Evolutionary conservation across 768 basidiomycete genomes (phyloP).

Genomic region (Naganishia vaughanmartiniae): DNA sequence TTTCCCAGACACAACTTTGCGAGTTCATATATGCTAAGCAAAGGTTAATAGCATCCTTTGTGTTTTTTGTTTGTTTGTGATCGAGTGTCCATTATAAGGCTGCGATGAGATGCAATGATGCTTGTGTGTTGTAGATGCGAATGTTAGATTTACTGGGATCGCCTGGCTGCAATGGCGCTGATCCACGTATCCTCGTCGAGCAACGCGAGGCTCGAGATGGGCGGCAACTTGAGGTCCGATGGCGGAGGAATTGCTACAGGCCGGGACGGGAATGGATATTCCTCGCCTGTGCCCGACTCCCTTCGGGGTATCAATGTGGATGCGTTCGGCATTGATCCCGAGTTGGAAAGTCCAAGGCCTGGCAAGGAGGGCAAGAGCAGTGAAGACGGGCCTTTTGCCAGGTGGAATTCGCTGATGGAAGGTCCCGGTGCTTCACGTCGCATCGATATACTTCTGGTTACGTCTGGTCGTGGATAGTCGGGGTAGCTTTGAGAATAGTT

Average conservation of each 20-base stretch:
- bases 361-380: constrained; percentile 6
- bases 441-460: constrained; percentile 6
- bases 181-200: background rate
- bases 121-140: background rate
- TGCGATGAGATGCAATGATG: background rate
- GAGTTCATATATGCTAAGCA: background rate
- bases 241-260: background rate
- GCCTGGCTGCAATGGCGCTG: background rate
- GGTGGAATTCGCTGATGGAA: constrained; percentile 1
- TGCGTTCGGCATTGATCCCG: background rate
- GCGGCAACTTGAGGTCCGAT: constrained; percentile 11
- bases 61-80: background rate
- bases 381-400: background rate
- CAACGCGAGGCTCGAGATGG: constrained; percentile 11
- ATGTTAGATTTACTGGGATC: background rate
- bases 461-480: background rate
- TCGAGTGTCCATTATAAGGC: background rate
- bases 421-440: constrained; percentile 16
- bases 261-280: background rate
- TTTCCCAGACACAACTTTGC: background rate
- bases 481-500: background rate
- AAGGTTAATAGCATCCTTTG: background rate
- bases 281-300: background rate
- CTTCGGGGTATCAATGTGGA: background rate
- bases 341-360: background rate